Evolutionary conservation across 2,329 filamentous ascomycete genomes (phyloP), one percentile per base, ranked within the genome.

Genomic region (Colletotrichum kahawae): DNA sequence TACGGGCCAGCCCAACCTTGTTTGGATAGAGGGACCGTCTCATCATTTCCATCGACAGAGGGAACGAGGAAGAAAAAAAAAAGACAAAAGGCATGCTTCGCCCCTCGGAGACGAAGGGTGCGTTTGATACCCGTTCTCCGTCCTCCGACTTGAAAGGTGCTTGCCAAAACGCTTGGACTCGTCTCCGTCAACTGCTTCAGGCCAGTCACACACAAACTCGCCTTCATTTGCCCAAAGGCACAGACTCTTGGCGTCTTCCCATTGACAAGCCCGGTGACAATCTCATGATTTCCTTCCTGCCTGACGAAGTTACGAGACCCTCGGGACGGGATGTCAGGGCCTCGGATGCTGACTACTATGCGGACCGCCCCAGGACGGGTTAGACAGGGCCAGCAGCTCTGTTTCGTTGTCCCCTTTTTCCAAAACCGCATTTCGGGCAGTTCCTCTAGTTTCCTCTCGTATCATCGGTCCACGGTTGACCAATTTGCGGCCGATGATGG

Each of bases 251-350:
- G 21, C 16, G 60, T 51, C n/a, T 67, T 33, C 24, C 56, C 27
- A 43, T 70, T 34, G 48, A 59, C 59, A 38, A 27, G 31, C 8
- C 56, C 43, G 36, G 56, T 29, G 68, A 60, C 62, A 29, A 62
- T 67, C 62, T 67, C 56, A 29, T 27, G 56, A 57, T 62, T 24
- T 36, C 34, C 62, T 43, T 67, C 33, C 60, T 71, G 36, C 71
- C 71, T 71, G 6, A 31, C 29, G 29, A 31, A 31, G 29, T 31
- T 63, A 60, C 54, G 24, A 74, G 60, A 71, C 68, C 59, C 62
- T 54, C 56, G 56, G 71, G 72, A 71, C 68, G 72, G 72, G 68
- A 74, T 71, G 68, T 74, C 71, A 71, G 68, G 71, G 71, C 33
- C 71, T 74, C 71, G 62, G 68, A 74, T 63, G 71, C 68, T 63